Conservation (phyloP, 2,329 filamentous ascomycete genomes). For the Rhinocladiella mackenziei region DNA sequence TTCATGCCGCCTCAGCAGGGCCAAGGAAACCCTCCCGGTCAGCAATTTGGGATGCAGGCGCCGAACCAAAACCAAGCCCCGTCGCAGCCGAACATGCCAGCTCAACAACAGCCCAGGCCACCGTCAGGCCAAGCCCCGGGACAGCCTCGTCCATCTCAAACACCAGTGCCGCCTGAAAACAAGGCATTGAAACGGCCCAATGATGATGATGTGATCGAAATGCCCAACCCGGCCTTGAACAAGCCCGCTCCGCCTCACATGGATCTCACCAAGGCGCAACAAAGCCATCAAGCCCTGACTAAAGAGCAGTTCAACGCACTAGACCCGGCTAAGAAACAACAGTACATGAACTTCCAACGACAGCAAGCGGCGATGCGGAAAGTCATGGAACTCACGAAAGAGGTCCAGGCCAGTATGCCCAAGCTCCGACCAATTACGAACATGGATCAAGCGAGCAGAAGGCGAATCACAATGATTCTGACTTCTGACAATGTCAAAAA, state of each 20-base stretch:
- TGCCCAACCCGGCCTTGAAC: conserved; percentile 10
- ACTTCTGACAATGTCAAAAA: conserved; percentile 41
- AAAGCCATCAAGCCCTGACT: conserved; percentile 12
- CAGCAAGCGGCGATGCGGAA: conserved; percentile 37
- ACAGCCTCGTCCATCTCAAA: conserved; percentile 16
- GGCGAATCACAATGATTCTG: conserved; percentile 27
- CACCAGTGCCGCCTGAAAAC: conserved; percentile 32
- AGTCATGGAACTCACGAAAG: conserved; percentile 39
- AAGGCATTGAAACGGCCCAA: conserved; percentile 44
- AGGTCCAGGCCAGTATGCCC: conserved; percentile 38
- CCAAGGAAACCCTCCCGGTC: conserved; percentile 6
- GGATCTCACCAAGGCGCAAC: conserved; percentile 7
- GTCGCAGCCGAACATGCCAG: conserved; percentile 9
- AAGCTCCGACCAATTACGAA: conserved; percentile 35
- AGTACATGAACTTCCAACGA: conserved; percentile 32
- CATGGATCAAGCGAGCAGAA: conserved; percentile 31
- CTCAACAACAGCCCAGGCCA: conserved; percentile 14
- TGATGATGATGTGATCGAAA: conserved; percentile 46
- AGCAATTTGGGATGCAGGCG: conserved; percentile 17
- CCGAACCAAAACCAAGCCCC: conserved; percentile 7
- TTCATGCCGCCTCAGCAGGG: conserved; percentile 17
- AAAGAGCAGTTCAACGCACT: conserved; percentile 34
- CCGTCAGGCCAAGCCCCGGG: conserved; percentile 15
- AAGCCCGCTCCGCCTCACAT: conserved; percentile 10
- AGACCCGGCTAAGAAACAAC: conserved; percentile 42